These are phyloP conservation scores for Penicillium riverlandense DNA, from an alignment of 495 filamentous ascomycete genomes.

Conservation along the genomic window DNA sequence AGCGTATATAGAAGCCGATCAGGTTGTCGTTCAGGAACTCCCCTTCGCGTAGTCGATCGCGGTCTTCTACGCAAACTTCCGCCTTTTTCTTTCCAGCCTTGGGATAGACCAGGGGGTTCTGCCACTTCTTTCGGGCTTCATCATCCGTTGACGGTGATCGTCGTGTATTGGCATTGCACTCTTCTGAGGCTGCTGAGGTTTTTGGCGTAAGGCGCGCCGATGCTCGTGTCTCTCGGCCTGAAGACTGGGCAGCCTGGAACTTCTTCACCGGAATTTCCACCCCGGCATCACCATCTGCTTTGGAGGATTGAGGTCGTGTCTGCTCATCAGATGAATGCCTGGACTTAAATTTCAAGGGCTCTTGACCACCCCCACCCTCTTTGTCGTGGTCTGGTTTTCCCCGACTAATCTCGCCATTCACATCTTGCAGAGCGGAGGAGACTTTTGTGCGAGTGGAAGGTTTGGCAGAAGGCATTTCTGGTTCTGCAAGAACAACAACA, in stretches of 20 bases:
- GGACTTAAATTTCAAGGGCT: background rate
- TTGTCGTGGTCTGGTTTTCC: background rate
- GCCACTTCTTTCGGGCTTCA: slow-evolving; percentile 21
- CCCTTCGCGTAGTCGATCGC: slow-evolving; percentile 71
- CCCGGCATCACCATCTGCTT: slow-evolving; percentile 2
- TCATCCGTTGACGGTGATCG: slow-evolving; percentile 5
- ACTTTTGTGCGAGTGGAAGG: slow-evolving; percentile 17
- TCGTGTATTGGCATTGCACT: slow-evolving; percentile 4
- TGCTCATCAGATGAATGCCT: background rate
- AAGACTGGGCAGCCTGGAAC: slow-evolving; percentile 1
- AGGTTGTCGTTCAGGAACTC: slow-evolving; percentile 91
- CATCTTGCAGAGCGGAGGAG: slow-evolving; percentile 24
- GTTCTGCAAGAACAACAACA: background rate
- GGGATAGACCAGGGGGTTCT: slow-evolving; percentile 63
- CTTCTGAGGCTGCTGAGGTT: slow-evolving; percentile 1
- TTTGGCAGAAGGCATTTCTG: background rate
- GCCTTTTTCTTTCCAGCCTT: slow-evolving; percentile 60
- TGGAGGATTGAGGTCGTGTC: background rate
- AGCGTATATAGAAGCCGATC: slow-evolving; percentile 77
- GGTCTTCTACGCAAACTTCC: slow-evolving; percentile 71
- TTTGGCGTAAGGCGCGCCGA: slow-evolving; percentile 14
- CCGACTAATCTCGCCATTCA: slow-evolving; percentile 1
- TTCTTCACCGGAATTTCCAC: slow-evolving; percentile 26
- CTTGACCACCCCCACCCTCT: background rate
- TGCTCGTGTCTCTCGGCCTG: slow-evolving; percentile 24